These are phyloP conservation scores for Simmondsia chinensis DNA, from an alignment of 148 eudicot genomes.

Conservation along the genomic window DNA sequence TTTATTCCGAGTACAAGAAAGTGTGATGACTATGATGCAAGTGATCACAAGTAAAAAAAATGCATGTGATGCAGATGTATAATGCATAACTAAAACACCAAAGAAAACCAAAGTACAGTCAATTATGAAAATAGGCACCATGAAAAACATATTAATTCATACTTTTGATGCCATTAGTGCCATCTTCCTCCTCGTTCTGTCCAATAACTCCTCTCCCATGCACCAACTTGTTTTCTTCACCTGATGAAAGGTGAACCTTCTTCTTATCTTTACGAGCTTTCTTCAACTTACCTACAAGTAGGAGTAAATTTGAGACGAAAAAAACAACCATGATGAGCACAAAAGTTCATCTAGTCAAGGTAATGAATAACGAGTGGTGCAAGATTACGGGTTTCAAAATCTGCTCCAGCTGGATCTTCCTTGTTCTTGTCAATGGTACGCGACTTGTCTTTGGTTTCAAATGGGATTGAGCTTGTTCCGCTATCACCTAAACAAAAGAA, in stretches of 20 bases:
- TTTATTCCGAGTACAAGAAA: too few relatives aligned
- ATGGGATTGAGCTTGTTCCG: constrained; percentile 1
- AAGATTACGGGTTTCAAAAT: constrained; percentile 5
- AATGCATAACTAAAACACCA: too few relatives aligned
- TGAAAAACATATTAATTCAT: constrained; percentile 17
- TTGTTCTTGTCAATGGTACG: constrained; percentile 1
- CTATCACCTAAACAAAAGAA: constrained; percentile 9
- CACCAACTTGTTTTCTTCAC: constrained; percentile 9
- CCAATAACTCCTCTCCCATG: constrained; percentile 13
- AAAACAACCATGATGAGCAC: not conserved
- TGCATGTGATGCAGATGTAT: too few relatives aligned
- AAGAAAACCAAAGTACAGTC: too few relatives aligned
- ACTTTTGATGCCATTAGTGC: constrained; percentile 55
- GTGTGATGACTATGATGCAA: too few relatives aligned
- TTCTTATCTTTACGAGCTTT: constrained; percentile 26
- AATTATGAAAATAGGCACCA: too few relatives aligned
- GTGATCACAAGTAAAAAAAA: too few relatives aligned
- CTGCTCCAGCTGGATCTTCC: constrained; percentile 5
- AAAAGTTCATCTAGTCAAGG: not conserved
- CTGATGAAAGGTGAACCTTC: constrained; percentile 17
- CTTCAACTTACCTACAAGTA: constrained; percentile 13
- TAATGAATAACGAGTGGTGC: not conserved
- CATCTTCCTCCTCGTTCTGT: constrained; percentile 35
- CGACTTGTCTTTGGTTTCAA: constrained; percentile 4
- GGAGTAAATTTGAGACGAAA: not conserved